phyloP scores from a whole-genome alignment of 2,329 filamentous ascomycete species.

The Phyllosticta paracitricarpa region DNA sequence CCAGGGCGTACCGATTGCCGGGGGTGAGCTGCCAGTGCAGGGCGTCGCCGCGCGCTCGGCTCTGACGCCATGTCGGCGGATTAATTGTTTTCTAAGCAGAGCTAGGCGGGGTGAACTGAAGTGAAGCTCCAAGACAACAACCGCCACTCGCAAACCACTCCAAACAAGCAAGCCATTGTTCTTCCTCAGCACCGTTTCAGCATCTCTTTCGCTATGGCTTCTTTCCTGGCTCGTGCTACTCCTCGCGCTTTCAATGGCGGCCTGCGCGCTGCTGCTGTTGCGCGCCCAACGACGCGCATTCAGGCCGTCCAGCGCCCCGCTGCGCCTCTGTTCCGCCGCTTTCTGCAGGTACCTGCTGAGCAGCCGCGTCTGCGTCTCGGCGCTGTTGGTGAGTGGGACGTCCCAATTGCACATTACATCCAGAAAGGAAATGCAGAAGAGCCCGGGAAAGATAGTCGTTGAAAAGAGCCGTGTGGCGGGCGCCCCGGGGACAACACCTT shows the following conservation, averaged over 20 bases:
- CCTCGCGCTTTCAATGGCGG: constrained; percentile 22
- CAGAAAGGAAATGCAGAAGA: not conserved
- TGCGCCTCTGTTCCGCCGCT: constrained; percentile 26
- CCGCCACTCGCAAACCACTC: not conserved
- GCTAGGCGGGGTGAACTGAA: not conserved
- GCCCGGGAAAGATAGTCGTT: too few species aligned
- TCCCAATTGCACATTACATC: not conserved
- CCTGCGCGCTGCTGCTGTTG: constrained; percentile 14
- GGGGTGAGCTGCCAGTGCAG: too few species aligned
- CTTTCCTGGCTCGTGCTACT: constrained; percentile 25
- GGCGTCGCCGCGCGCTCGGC: not conserved
- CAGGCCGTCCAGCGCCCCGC: constrained; percentile 17
- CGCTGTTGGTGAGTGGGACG: constrained; percentile 21
- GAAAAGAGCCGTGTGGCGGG: too few species aligned
- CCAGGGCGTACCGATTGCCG: not conserved
- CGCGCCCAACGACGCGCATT: constrained; percentile 17
- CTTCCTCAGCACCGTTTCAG: not conserved
- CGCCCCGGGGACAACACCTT: not conserved
- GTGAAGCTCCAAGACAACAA: not conserved
- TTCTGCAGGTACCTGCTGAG: constrained; percentile 26
- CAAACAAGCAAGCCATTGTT: not conserved
- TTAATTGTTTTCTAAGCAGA: not conserved
- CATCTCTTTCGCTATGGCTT: constrained; percentile 19
- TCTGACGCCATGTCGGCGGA: constrained; percentile 8
- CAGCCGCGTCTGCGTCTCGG: constrained; percentile 36